Evolutionary conservation across 1,284 basidiomycete genomes (phyloP).

Genomic region (Malassezia slooffiae): DNA sequence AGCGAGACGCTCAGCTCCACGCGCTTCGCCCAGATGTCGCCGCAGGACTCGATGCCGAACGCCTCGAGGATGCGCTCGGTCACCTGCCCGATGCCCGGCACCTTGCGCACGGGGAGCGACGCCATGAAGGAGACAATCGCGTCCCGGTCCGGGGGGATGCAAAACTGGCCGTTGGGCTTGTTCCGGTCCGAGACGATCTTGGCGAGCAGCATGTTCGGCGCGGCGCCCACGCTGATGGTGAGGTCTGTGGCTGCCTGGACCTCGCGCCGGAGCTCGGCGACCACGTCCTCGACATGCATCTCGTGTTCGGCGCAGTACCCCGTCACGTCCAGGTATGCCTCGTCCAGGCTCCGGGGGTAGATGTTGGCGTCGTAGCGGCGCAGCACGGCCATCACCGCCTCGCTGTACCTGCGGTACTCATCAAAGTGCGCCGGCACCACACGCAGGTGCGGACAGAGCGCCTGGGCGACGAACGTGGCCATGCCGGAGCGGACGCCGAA

Average conservation of each 20-base stretch:
- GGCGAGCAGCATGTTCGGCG: conserved; percentile 53
- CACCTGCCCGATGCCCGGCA: conserved; percentile 41
- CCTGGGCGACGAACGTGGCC: conserved; percentile 75
- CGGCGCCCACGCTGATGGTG: conserved; percentile 71
- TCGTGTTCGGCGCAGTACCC: conserved; percentile 60
- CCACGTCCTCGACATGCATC: conserved; percentile 62
- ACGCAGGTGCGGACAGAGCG: conserved; percentile 82
- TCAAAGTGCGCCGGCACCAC: conserved; percentile 52
- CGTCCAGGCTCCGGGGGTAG: conserved; percentile 66
- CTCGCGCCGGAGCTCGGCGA: conserved; percentile 49
- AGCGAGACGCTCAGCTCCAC: conserved; percentile 33
- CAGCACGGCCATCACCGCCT: conserved; percentile 52
- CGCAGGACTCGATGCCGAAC: conserved; percentile 33
- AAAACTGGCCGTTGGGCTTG: conserved; percentile 41
- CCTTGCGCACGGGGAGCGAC: conserved; percentile 34
- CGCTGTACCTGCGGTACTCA: conserved; percentile 39
- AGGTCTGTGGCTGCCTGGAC: conserved; percentile 50
- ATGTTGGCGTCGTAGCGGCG: conserved; percentile 69
- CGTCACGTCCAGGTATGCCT: conserved; percentile 67
- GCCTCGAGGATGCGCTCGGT: conserved; percentile 39
- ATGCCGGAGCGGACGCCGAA: conserved; percentile 62
- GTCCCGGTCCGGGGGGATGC: conserved; percentile 24
- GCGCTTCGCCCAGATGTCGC: conserved; percentile 36
- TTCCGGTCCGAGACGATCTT: conserved; percentile 80
- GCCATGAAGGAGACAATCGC: conserved; percentile 34